Conservation (phyloP, 768 basidiomycete species). For the Asterophora parasitica region DNA sequence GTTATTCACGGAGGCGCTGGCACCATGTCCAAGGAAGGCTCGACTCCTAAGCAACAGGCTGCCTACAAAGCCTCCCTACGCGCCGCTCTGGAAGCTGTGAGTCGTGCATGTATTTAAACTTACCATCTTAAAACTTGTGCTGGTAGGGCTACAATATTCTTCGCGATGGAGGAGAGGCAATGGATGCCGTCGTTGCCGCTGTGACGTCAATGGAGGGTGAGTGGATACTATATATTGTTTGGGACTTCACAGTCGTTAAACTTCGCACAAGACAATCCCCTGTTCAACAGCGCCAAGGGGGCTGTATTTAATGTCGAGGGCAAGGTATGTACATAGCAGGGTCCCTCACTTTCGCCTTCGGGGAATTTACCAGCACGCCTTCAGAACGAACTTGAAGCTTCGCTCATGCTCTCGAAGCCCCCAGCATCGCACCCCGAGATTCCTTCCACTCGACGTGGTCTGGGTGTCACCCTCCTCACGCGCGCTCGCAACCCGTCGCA, state of each 20-base stretch:
- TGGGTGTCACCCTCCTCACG: constrained; percentile 61
- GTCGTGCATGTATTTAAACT: constrained; percentile 1
- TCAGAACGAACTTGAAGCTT: constrained; percentile 80
- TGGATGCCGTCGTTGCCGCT: constrained; percentile 78
- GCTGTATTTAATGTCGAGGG: constrained; percentile 80
- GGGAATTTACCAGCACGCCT: background rate
- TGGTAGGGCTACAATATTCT: constrained; percentile 58
- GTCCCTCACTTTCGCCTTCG: background rate
- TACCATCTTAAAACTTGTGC: background rate
- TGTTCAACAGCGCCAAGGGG: constrained; percentile 79
- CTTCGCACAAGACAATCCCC: constrained; percentile 50
- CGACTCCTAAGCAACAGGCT: constrained; percentile 57
- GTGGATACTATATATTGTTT: constrained; percentile 4
- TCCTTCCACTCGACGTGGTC: constrained; percentile 53
- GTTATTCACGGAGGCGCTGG: constrained; percentile 83
- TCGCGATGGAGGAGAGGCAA: constrained; percentile 65
- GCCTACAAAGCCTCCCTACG: constrained; percentile 53
- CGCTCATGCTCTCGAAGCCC: constrained; percentile 76
- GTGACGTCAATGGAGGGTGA: constrained; percentile 70
- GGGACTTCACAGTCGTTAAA: background rate
- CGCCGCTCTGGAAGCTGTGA: constrained; percentile 46
- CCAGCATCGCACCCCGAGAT: constrained; percentile 61
- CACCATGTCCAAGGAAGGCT: constrained; percentile 51
- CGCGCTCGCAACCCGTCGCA: constrained; percentile 69
- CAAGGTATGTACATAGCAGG: constrained; percentile 46